Evolutionary conservation across 306 rosid species (phyloP), one percentile per base, ranked within the genome.

Genomic region (Prunus persica): DNA sequence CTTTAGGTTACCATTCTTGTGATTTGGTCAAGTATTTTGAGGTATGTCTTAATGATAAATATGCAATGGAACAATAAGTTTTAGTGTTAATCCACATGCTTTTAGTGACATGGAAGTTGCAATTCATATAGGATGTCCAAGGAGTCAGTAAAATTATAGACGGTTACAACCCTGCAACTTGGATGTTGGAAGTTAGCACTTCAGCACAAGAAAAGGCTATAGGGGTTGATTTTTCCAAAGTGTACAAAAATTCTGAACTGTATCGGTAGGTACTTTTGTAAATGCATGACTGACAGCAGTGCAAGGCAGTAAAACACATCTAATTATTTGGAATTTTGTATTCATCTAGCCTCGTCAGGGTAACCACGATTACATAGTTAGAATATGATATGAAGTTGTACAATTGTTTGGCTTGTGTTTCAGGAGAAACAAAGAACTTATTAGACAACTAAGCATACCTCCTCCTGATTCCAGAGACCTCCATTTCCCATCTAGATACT

Each of bases 371-470:
- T 46, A 12, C 14, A 12, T n/a, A 55, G 9, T 55, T n/a, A 6
- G 19, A 55, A 55, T 18, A 55, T 18, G 19, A n/a, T 18, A 55
- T n/a, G 61, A n/a, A 55, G 61, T 8, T 18, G 61, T 55, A n/a
- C 25, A 3, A 8, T n/a, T 60, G 20, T 55, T 6, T 28, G 38
- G 14, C 20, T 25, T 41, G 46, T 79, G 22, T 24, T 76, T 64
- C 83, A 91, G 93, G 86, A 86, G 88, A 80, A 91, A 87, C 79
- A 91, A 84, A 80, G 79, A 62, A 74, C 80, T 86, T 2, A 79
- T 87, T 68, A 67, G 60, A 61, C 89, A 87, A 83, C 71, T 87
- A 66, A 81, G 97, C 83, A 66, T 15, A 46, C 89, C 97, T 18
- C 57, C 79, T 38, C 76, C 89, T 18, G 89, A 82, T 38, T 87